Percentiles rank a stretch among this genome's conserved stretches.
phyloP scores from a whole-genome alignment of 768 basidiomycete genomes.

The Suillus fuscotomentosus region DNA sequence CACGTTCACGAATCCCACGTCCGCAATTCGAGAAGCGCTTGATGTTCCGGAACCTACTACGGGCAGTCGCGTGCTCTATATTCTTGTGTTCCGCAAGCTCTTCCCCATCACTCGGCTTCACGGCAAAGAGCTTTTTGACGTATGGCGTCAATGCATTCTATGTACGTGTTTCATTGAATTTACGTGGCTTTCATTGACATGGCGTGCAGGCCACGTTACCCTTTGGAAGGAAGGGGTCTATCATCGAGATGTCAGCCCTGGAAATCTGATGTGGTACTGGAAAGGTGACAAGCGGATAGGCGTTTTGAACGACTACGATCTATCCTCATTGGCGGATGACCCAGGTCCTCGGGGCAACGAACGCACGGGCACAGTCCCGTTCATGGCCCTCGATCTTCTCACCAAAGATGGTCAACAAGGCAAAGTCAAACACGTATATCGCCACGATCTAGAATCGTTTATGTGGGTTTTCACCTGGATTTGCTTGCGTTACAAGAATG shows the following conservation, averaged over 20 bases:
- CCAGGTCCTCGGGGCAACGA: neutral
- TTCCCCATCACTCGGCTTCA: neutral
- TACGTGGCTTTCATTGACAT: neutral
- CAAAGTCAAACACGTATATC: neutral
- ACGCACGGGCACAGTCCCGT: neutral
- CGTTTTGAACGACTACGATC: neutral
- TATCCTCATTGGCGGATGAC: neutral
- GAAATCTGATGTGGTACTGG: neutral
- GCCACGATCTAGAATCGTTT: neutral
- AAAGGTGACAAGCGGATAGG: neutral
- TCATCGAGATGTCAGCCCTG: neutral
- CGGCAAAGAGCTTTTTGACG: neutral
- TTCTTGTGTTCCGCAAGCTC: neutral
- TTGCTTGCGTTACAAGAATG: neutral
- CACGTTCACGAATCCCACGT: neutral
- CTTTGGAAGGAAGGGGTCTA: neutral
- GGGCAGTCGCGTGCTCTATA: neutral
- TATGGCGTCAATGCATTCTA: neutral
- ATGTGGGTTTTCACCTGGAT: neutral
- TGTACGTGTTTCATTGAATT: neutral
- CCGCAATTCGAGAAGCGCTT: neutral
- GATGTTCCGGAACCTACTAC: neutral
- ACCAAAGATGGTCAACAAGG: neutral
- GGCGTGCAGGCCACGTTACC: neutral
- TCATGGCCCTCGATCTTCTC: neutral